Evolutionary conservation across 208 protist species (phyloP).

Genomic region (Wallacemonas sp.): DNA sequence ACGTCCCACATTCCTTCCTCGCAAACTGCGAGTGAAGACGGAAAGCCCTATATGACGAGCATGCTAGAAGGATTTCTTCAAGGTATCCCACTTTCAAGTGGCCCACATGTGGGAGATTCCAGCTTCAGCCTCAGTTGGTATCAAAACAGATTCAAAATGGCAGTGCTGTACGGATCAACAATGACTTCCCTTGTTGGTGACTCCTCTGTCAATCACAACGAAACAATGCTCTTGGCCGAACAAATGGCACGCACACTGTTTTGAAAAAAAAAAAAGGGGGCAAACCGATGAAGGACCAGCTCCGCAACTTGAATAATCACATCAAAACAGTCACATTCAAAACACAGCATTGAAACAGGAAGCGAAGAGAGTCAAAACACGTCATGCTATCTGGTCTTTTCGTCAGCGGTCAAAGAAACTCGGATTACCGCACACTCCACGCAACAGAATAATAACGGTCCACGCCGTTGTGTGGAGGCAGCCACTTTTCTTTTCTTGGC

Average conservation of each 20-base stretch:
- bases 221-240: constrained; percentile 48
- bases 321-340: not conserved
- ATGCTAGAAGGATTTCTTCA: constrained; percentile 54
- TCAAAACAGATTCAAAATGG: constrained; percentile 43
- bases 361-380: too few species aligned
- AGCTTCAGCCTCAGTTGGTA: constrained; percentile 57
- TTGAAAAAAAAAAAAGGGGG: constrained; percentile 11
- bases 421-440: too few species aligned
- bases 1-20: constrained; percentile 27
- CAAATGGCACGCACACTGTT: constrained; percentile 29
- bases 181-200: constrained; percentile 78
- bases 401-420: too few species aligned
- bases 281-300: not conserved
- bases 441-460: too few species aligned
- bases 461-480: too few species aligned
- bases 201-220: constrained; percentile 26
- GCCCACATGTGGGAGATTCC: constrained; percentile 39
- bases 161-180: constrained; percentile 38
- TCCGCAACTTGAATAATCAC: not conserved
- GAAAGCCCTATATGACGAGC: constrained; percentile 19
- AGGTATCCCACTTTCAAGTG: constrained; percentile 68
- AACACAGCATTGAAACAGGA: too few species aligned
- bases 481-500: too few species aligned
- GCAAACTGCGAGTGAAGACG: not conserved
- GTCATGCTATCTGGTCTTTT: too few species aligned